Evolutionary conservation across 1,139 yeast genomes (phyloP), one percentile per base, ranked within the genome.

Genomic region (Taphrina flavorubra): DNA sequence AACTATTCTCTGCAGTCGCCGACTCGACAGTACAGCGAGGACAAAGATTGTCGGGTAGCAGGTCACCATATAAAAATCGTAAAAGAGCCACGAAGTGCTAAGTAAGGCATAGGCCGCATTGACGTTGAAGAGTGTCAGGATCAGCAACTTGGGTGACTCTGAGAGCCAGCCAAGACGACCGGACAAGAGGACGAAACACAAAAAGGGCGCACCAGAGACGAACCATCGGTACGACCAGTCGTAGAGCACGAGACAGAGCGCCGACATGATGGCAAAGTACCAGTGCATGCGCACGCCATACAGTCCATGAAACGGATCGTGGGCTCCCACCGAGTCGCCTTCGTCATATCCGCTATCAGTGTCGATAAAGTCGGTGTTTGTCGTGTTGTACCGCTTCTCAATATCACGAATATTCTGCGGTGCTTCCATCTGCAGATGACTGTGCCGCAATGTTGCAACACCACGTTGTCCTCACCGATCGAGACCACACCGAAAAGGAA

Each of bases 41-140:
- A 63, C 37, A 20, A 53, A 42, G 37, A 51, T 37, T 20, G 67
- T 39, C 11, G 67, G 61, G 46, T 53, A 63, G 53, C 51, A 16
- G 36, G 53, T 55, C 14, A 37, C 55, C 25, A 40, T 20, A 40
- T 44, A 63, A 13, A 63, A 13, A 16, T 39, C 34, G 25, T 44
- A 42, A 51, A 63, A 49, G 25, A 63, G 47, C 67, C 67, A 63
- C 11, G 67, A 63, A 14, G 67, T 63, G 37, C 55, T 63, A 55
- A 46, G 56, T n/a, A 63, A 14, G 1, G 59, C 37, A 57, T 63
- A 63, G 16, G 39, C 51, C 20, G 46, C 39, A 14, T 63, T 56
- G n/a, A 63, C 47, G 18, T 25, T 11, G 20, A 44, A 37, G 13
- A 63, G 40, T 36, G 51, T 20, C 47, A 36, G 6, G 1, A 51